These are phyloP conservation scores for Papiliotrema terrestris DNA, from an alignment of 1,284 basidiomycete species.

Conservation along the genomic window DNA sequence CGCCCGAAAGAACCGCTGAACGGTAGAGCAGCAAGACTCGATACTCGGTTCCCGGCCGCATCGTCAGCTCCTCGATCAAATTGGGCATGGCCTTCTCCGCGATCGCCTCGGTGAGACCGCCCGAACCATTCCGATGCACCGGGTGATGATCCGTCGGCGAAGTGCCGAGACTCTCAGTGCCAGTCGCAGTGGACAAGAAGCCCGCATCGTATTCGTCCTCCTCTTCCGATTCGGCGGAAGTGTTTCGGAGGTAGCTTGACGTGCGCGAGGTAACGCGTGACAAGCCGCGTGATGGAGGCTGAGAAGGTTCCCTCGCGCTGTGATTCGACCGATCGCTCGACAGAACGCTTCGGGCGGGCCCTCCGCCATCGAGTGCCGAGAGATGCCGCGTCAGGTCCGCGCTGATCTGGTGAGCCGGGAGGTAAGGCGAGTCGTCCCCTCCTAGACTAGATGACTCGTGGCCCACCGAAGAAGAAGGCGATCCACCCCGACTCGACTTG, in stretches of 20 bases:
- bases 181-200: slow-evolving; percentile 17
- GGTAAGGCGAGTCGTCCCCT: background rate
- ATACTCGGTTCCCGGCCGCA: slow-evolving; percentile 53
- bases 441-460: background rate
- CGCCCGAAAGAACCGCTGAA: slow-evolving; percentile 40
- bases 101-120: slow-evolving; percentile 22
- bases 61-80: slow-evolving; percentile 53
- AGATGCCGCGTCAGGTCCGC: slow-evolving; percentile 4
- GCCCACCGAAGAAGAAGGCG: slow-evolving; percentile 8
- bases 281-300: slow-evolving; percentile 33
- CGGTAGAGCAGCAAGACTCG: slow-evolving; percentile 52
- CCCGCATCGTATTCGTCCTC: slow-evolving; percentile 27
- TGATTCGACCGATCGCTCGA: slow-evolving; percentile 6
- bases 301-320: slow-evolving; percentile 26
- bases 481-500: slow-evolving; percentile 4
- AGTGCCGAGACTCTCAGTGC: background rate
- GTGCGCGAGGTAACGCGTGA: slow-evolving; percentile 36
- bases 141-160: background rate
- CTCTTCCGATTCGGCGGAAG: slow-evolving; percentile 29
- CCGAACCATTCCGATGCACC: slow-evolving; percentile 5
- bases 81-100: slow-evolving; percentile 35
- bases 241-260: slow-evolving; percentile 31
- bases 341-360: background rate
- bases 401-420: background rate
- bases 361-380: background rate